phyloP scores from a whole-genome alignment of 305 asterid genomes.

The Fraxinus ornus region DNA sequence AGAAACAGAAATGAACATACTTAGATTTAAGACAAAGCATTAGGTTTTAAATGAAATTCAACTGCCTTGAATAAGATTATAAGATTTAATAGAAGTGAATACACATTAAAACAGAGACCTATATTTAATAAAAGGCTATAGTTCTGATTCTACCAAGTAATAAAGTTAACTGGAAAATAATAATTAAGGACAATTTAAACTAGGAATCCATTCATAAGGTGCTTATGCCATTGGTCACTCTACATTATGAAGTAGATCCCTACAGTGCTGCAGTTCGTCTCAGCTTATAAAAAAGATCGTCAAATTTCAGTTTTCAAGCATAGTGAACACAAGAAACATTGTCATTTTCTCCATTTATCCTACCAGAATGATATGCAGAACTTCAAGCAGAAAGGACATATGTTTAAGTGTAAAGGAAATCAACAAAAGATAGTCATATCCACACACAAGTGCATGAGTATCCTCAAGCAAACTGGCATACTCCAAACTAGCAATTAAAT shows the following conservation, averaged over 20 bases:
- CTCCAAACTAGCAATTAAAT: not conserved
- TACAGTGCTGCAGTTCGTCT: not conserved
- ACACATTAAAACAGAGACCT: not conserved
- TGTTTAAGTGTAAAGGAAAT: not conserved
- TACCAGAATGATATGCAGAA: not conserved
- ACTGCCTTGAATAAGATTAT: not conserved
- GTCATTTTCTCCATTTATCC: not conserved
- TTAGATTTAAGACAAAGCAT: not conserved
- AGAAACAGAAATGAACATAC: not conserved
- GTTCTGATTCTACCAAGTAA: not conserved
- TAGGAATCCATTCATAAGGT: not conserved
- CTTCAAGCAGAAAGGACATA: not conserved
- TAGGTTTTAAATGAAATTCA: not conserved
- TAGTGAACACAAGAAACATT: not conserved
- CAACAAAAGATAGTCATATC: not conserved
- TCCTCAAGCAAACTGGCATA: not conserved
- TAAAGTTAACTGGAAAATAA: not conserved
- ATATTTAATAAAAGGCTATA: not conserved
- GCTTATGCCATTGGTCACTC: not conserved
- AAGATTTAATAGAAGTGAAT: not conserved
- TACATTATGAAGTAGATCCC: not conserved
- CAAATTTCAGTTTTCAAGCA: not conserved
- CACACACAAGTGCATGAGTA: not conserved
- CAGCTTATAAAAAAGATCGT: not conserved
- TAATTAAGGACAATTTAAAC: not conserved